Evolutionary conservation across 2,329 filamentous ascomycete genomes (phyloP).

Genomic region (Fusarium pseudograminearum): DNA sequence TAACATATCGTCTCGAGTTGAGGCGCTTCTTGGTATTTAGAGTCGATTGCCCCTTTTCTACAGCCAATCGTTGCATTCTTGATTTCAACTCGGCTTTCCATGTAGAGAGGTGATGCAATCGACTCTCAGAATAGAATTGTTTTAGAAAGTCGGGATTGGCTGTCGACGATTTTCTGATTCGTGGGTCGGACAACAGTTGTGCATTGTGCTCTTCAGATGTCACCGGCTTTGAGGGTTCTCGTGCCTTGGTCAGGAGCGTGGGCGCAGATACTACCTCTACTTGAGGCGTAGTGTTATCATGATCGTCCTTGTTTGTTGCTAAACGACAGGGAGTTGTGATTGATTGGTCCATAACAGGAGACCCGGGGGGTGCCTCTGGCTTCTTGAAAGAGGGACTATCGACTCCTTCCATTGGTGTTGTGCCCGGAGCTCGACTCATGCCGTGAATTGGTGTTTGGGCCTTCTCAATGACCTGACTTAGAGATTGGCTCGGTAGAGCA

Average conservation of each 20-base stretch:
- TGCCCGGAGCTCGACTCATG: neutral
- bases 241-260: slow-evolving; percentile 2
- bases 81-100: slow-evolving; percentile 98
- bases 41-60: slow-evolving; percentile 68
- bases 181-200: slow-evolving; percentile 83
- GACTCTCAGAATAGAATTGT: slow-evolving; percentile 94
- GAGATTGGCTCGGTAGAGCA: slow-evolving; percentile 47
- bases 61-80: slow-evolving; percentile 82
- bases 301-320: neutral
- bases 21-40: slow-evolving; percentile 64
- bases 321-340: neutral
- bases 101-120: slow-evolving; percentile 92
- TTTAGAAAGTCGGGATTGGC: slow-evolving; percentile 94
- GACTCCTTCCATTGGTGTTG: neutral
- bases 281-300: neutral
- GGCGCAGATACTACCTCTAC: neutral
- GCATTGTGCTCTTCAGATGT: slow-evolving; percentile 96
- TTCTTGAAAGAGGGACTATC: slow-evolving; percentile 6
- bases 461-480: slow-evolving; percentile 49
- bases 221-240: slow-evolving; percentile 67
- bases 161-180: slow-evolving; percentile 87
- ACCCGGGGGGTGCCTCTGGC: neutral
- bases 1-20: slow-evolving; percentile 81
- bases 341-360: neutral
- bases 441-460: slow-evolving; percentile 39